Conservation (phyloP, 1,284 basidiomycete species). For the Tausonia pullulans region DNA sequence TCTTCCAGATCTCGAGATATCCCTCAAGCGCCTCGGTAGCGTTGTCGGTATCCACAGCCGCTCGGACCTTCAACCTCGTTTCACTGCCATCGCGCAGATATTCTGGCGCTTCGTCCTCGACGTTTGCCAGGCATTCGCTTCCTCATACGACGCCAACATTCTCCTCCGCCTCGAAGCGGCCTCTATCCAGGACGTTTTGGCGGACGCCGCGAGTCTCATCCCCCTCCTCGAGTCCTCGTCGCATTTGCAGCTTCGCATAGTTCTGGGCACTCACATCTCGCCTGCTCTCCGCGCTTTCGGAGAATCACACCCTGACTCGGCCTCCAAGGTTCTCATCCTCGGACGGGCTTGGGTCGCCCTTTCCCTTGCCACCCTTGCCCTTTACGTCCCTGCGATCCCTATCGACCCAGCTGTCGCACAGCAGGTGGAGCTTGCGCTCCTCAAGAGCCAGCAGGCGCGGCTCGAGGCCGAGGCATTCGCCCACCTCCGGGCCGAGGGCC, state of each 20-base stretch:
- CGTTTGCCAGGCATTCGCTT: constrained; percentile 11
- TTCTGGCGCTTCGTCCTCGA: neutral
- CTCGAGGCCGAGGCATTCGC: constrained; percentile 47
- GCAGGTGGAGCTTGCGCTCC: constrained; percentile 44
- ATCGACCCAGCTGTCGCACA: constrained; percentile 74
- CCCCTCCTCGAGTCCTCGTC: constrained; percentile 9
- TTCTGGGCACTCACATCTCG: neutral
- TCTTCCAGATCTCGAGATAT: constrained; percentile 7
- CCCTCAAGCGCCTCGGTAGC: constrained; percentile 6
- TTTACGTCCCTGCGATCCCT: constrained; percentile 78
- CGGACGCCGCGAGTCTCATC: neutral
- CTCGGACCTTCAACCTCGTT: neutral
- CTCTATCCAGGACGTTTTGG: neutral
- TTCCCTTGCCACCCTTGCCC: constrained; percentile 48
- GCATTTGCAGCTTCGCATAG: neutral
- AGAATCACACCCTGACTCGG: neutral
- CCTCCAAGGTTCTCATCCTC: neutral
- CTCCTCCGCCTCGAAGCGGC: neutral
- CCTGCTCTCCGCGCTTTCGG: constrained; percentile 1
- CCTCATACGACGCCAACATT: constrained; percentile 2
- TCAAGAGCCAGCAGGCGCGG: constrained; percentile 40
- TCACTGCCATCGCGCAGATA: neutral
- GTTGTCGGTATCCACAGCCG: constrained; percentile 2
- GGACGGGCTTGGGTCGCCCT: constrained; percentile 49
- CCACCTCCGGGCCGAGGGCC: constrained; percentile 47